Percentiles rank a stretch among this genome's conserved stretches.
These are phyloP conservation scores for Fusarium proliferatum DNA, from an alignment of 2,329 filamentous ascomycete genomes.

Conservation along the genomic window DNA sequence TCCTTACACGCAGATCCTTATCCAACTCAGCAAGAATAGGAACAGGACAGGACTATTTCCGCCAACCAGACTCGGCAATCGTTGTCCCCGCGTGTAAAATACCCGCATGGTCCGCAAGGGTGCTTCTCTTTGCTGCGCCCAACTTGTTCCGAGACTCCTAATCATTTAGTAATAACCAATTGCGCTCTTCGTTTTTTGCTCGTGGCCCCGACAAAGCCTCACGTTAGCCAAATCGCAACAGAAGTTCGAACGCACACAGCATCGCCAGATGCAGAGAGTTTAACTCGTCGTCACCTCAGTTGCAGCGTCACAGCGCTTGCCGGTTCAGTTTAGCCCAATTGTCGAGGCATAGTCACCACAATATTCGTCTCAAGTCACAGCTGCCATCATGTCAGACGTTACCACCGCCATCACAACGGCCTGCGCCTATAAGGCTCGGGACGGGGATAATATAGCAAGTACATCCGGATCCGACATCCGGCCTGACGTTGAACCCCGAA, in stretches of 20 bases:
- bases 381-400: slow-evolving; percentile 51
- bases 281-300: slow-evolving; percentile 20
- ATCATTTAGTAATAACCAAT: slow-evolving; percentile 38
- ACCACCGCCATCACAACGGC: slow-evolving; percentile 54
- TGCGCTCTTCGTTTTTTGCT: slow-evolving; percentile 34
- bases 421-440: slow-evolving; percentile 49
- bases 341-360: slow-evolving; percentile 26
- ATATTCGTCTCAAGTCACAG: slow-evolving; percentile 7
- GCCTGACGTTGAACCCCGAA: slow-evolving; percentile 46
- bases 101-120: slow-evolving; percentile 33
- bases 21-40: slow-evolving; percentile 22
- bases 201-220: slow-evolving; percentile 35
- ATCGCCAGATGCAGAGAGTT: slow-evolving; percentile 19
- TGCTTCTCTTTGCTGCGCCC: slow-evolving; percentile 21
- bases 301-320: slow-evolving; percentile 30
- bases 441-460: slow-evolving; percentile 52
- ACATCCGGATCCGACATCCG: slow-evolving; percentile 56
- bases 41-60: slow-evolving; percentile 20
- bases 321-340: slow-evolving; percentile 5
- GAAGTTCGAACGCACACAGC: slow-evolving; percentile 15
- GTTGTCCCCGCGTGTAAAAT: slow-evolving; percentile 39
- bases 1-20: slow-evolving; percentile 35
- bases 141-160: slow-evolving; percentile 30
- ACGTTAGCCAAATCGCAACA: slow-evolving; percentile 21
- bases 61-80: slow-evolving; percentile 42